These are phyloP conservation scores for Xanthoconium stramineum DNA, from an alignment of 768 basidiomycete genomes.

Conservation along the genomic window DNA sequence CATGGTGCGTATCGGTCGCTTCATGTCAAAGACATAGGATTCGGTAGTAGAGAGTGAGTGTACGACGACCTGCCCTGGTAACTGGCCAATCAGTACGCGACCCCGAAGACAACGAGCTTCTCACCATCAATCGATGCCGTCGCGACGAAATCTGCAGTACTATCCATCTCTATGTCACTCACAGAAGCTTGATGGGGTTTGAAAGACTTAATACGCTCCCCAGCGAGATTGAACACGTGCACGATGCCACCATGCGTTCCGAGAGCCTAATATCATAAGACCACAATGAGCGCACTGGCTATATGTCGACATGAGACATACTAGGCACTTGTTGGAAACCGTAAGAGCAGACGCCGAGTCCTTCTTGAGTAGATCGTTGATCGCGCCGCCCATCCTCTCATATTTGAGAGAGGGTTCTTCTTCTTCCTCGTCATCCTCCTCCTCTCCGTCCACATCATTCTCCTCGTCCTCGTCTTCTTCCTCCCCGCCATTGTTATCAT, in stretches of 20 bases:
- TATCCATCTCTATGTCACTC: conserved; percentile 80
- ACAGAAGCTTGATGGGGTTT: conserved; percentile 88
- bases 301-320: conserved; percentile 28
- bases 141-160: conserved; percentile 83
- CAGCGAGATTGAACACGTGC: conserved; percentile 76
- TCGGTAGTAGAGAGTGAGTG: conserved; percentile 78
- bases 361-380: conserved; percentile 78
- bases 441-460: conserved; percentile 42
- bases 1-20: conserved; percentile 86
- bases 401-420: conserved; percentile 94
- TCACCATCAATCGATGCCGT: conserved; percentile 93
- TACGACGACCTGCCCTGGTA: conserved; percentile 84
- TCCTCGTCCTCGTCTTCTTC: conserved; percentile 23
- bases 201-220: conserved; percentile 83
- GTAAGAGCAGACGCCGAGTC: conserved; percentile 85
- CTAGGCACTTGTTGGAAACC: conserved; percentile 71
- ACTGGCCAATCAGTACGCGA: conserved; percentile 46
- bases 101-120: conserved; percentile 34
- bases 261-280: conserved; percentile 56
- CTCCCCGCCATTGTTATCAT: conserved; percentile 8
- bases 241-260: conserved; percentile 94
- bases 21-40: conserved; percentile 83
- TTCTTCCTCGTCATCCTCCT: conserved; percentile 71
- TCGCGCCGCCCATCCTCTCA: conserved; percentile 67
- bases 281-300: background rate